A percentile compares a stretch with the other conserved stretches of the same genome.
Evolutionary conservation across 768 basidiomycete genomes (phyloP).

Genomic region (Amanita rubescens): DNA sequence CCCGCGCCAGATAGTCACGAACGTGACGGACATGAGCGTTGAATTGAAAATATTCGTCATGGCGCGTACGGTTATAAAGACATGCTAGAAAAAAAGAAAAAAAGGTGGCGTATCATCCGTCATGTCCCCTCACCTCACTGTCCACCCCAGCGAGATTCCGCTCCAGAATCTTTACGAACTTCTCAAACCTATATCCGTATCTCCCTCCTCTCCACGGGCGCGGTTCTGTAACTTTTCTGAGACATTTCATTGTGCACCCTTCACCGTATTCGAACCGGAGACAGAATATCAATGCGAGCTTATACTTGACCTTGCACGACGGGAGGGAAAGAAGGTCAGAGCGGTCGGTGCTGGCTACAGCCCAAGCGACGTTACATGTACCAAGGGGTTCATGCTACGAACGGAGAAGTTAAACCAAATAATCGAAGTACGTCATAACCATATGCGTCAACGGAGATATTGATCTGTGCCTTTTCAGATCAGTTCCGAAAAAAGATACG

Average conservation of each 20-base stretch:
- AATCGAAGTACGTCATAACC: conserved; percentile 56
- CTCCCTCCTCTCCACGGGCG: conserved; percentile 28
- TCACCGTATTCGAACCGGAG: conserved; percentile 70
- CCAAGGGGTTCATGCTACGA: conserved; percentile 77
- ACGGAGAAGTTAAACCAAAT: conserved; percentile 67
- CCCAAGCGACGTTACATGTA: conserved; percentile 91
- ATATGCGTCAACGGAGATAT: conserved; percentile 7
- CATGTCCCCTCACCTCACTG: conserved; percentile 30
- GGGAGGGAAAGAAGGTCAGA: conserved; percentile 64
- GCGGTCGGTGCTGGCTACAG: conserved; percentile 89
- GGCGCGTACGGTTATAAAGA: conserved; percentile 29
- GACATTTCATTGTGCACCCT: conserved; percentile 66
- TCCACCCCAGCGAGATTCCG: conserved; percentile 31
- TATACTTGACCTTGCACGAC: conserved; percentile 73
- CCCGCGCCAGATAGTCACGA: background rate
- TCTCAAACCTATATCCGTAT: conserved; percentile 49
- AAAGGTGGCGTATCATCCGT: conserved; percentile 15
- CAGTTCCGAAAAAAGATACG: conserved; percentile 55
- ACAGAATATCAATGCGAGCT: conserved; percentile 60
- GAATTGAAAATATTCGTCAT: background rate
- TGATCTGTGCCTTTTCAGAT: conserved; percentile 38
- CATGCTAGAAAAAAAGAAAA: conserved; percentile 20
- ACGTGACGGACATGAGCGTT: background rate
- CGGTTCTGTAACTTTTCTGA: conserved; percentile 83
- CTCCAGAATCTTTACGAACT: conserved; percentile 41